phyloP scores from a whole-genome alignment of 2,329 filamentous ascomycete species.

The Tolypocladium cylindrosporum region DNA sequence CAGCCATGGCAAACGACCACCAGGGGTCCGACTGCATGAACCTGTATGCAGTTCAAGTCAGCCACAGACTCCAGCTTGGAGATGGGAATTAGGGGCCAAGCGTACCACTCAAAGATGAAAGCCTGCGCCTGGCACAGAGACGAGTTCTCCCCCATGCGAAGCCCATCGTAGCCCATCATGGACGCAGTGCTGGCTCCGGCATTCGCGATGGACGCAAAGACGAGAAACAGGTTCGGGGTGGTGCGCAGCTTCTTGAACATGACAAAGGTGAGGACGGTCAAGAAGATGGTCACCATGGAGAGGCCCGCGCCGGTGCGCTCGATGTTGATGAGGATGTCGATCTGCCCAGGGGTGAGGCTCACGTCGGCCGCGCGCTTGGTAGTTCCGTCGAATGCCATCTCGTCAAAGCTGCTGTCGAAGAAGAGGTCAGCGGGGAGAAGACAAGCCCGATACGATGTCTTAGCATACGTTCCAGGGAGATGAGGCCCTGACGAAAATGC shows the following conservation, averaged over 20 bases:
- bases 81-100: background rate
- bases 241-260: constrained; percentile 42
- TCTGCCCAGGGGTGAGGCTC: constrained; percentile 23
- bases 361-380: constrained; percentile 1
- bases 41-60: constrained; percentile 28
- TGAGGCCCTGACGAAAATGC: background rate
- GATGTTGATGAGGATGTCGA: constrained; percentile 35
- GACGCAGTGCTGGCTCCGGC: constrained; percentile 53
- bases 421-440: background rate
- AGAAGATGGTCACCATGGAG: constrained; percentile 39
- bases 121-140: constrained; percentile 52
- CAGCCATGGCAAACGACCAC: constrained; percentile 74
- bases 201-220: constrained; percentile 26
- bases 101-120: constrained; percentile 58
- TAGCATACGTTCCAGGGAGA: background rate
- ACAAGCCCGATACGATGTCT: background rate
- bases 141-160: constrained; percentile 42
- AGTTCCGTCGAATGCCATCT: background rate
- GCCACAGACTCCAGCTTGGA: background rate
- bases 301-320: constrained; percentile 44
- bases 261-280: constrained; percentile 39
- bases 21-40: constrained; percentile 68
- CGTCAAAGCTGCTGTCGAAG: background rate
- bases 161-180: constrained; percentile 58
- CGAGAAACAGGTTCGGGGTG: constrained; percentile 42